Evolutionary conservation across 1,284 basidiomycete genomes (phyloP).

Genomic region (Ceraceosorus bombacis): DNA sequence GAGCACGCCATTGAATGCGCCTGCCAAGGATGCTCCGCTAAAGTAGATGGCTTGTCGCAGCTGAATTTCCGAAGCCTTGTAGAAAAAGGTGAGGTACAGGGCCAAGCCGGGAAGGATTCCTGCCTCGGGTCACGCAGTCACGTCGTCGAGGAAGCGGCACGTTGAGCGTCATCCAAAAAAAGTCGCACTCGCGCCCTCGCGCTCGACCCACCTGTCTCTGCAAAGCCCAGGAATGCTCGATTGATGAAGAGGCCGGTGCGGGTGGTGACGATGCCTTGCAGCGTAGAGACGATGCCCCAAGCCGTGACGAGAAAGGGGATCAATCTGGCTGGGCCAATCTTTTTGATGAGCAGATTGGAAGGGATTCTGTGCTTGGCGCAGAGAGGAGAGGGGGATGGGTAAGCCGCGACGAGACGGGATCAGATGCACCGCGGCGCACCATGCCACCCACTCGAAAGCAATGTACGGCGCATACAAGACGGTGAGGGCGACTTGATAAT

Average conservation of each 20-base stretch:
- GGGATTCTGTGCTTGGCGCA: slow-evolving; percentile 14
- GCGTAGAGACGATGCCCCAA: slow-evolving; percentile 35
- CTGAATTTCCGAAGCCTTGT: slow-evolving; percentile 35
- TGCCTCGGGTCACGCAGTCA: slow-evolving; percentile 19
- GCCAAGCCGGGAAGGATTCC: slow-evolving; percentile 34
- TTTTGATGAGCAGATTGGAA: slow-evolving; percentile 50
- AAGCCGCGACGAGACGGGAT: not conserved
- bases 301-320: slow-evolving; percentile 30
- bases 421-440: too few relatives aligned
- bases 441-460: slow-evolving; percentile 15
- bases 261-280: slow-evolving; percentile 33
- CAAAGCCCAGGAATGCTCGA: slow-evolving; percentile 33
- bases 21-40: slow-evolving; percentile 33
- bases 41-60: slow-evolving; percentile 42
- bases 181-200: too few relatives aligned
- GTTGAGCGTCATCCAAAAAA: too few relatives aligned
- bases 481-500: slow-evolving; percentile 25
- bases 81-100: slow-evolving; percentile 41
- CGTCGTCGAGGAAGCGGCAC: too few relatives aligned
- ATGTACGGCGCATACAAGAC: slow-evolving; percentile 30
- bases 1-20: slow-evolving; percentile 40
- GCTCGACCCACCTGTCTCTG: too few relatives aligned
- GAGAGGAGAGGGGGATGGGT: not conserved
- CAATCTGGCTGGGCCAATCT: slow-evolving; percentile 29
- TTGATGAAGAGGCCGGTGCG: slow-evolving; percentile 36